Conservation (phyloP, 306 rosid genomes). For the Trichosanthes truncata region DNA sequence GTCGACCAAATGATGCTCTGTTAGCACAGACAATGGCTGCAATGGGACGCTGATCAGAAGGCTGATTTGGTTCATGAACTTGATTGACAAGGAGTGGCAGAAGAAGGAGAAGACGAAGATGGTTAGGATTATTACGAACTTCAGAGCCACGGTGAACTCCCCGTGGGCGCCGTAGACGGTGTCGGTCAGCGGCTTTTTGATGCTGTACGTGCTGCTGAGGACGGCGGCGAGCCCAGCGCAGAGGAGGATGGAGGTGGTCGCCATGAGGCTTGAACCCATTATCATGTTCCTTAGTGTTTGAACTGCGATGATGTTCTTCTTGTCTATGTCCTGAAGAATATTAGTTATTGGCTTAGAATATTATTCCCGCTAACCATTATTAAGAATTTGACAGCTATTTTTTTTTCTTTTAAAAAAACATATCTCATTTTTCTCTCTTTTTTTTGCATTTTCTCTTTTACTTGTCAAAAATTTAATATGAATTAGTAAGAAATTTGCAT, state of each 20-base stretch:
- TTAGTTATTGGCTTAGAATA: too few relatives aligned
- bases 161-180: conserved; percentile 70
- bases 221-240: conserved; percentile 80
- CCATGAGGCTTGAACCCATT: conserved; percentile 90
- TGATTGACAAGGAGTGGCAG: conserved; percentile 68
- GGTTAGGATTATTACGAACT: conserved; percentile 55
- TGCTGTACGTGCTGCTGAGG: conserved; percentile 79
- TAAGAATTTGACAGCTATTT: too few relatives aligned
- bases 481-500: too few relatives aligned
- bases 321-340: conserved; percentile 55
- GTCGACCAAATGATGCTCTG: conserved; percentile 16
- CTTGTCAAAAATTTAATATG: too few relatives aligned
- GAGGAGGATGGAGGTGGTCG: conserved; percentile 70
- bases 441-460: too few relatives aligned
- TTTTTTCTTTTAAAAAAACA: too few relatives aligned
- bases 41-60: conserved; percentile 62
- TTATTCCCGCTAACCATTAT: too few relatives aligned
- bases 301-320: conserved; percentile 74
- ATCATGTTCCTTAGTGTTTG: conserved; percentile 74
- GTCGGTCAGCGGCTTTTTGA: conserved; percentile 63
- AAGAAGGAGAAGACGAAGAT: conserved; percentile 72
- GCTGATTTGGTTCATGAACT: conserved; percentile 70
- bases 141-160: conserved; percentile 71
- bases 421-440: too few relatives aligned
- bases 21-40: conserved; percentile 26